A percentile compares a stretch with the other conserved stretches of the same genome.
Conservation (phyloP, 257 asterid species). For the Solanum microdontum region DNA sequence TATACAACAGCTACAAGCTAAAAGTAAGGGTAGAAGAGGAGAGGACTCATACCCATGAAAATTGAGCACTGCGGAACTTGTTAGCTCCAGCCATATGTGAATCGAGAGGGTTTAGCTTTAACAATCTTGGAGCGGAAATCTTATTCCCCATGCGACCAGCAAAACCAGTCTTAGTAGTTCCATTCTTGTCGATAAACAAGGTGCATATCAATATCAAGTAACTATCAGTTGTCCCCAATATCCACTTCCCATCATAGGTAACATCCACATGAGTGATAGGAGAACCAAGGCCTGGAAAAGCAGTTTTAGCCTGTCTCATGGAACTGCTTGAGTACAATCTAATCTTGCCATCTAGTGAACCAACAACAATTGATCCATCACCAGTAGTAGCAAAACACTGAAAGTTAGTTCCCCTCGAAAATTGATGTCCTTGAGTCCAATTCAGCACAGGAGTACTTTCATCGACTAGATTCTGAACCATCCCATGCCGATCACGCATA, state of each 20-base stretch:
- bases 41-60: constrained; percentile 81
- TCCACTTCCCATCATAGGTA: constrained; percentile 95
- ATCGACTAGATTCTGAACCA: constrained; percentile 62
- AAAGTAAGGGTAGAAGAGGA: constrained; percentile 3
- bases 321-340: constrained; percentile 77
- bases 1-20: background rate
- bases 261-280: constrained; percentile 94
- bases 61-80: constrained; percentile 84
- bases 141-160: constrained; percentile 88
- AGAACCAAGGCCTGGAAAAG: constrained; percentile 94
- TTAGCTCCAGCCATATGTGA: constrained; percentile 78
- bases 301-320: constrained; percentile 96
- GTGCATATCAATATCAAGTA: constrained; percentile 79
- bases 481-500: constrained; percentile 87
- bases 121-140: constrained; percentile 78
- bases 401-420: constrained; percentile 87
- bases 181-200: constrained; percentile 75
- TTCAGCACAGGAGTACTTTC: constrained; percentile 84
- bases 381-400: constrained; percentile 98
- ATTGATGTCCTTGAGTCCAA: constrained; percentile 98
- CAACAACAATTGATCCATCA: constrained; percentile 92
- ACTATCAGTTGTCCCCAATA: constrained; percentile 83
- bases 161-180: constrained; percentile 71
- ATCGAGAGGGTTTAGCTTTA: constrained; percentile 76
- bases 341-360: constrained; percentile 94